Percentiles rank a stretch among this genome's conserved stretches.
These are phyloP conservation scores for Lunasporangiospora selenospora DNA, from an alignment of 192 early-diverging fungal genomes.

Conservation along the genomic window DNA sequence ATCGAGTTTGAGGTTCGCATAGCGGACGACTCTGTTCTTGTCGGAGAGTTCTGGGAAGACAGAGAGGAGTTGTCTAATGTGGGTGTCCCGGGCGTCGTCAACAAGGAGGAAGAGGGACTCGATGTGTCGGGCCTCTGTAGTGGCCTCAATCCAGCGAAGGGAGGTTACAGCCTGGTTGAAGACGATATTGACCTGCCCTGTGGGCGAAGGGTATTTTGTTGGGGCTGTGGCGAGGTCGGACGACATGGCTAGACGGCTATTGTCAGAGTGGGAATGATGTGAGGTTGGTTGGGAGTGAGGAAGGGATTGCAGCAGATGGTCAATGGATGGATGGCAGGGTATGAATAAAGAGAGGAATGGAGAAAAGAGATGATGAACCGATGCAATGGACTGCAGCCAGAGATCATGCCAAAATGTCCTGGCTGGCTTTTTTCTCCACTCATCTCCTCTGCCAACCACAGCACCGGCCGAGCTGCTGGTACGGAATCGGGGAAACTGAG, in stretches of 20 bases:
- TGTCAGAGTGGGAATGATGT: not conserved
- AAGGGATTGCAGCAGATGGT: not conserved
- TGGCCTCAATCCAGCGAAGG: conserved; percentile 30
- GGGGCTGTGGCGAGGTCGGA: conserved; percentile 9
- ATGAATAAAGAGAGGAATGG: not conserved
- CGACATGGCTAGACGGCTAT: conserved; percentile 8
- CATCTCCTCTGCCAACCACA: no score
- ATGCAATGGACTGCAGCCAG: no score
- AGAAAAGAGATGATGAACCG: not conserved
- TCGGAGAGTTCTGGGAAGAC: conserved; percentile 16
- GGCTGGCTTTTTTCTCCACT: no score
- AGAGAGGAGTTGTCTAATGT: conserved; percentile 17
- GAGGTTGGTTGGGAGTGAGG: not conserved
- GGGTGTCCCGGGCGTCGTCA: conserved; percentile 34
- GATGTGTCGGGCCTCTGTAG: conserved; percentile 34
- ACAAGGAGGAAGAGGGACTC: conserved; percentile 34
- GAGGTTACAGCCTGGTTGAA: conserved; percentile 13
- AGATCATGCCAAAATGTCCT: no score
- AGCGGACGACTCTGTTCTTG: conserved; percentile 34
- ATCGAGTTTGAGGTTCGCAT: conserved; percentile 35
- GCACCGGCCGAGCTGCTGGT: no score
- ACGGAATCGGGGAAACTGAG: no score
- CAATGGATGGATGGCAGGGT: not conserved
- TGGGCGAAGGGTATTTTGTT: conserved; percentile 6
- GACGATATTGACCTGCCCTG: conserved; percentile 18